Evolutionary conservation across 768 basidiomycete genomes (phyloP), one percentile per base, ranked within the genome.

Genomic region (Agaricus sinodeliciosus): DNA sequence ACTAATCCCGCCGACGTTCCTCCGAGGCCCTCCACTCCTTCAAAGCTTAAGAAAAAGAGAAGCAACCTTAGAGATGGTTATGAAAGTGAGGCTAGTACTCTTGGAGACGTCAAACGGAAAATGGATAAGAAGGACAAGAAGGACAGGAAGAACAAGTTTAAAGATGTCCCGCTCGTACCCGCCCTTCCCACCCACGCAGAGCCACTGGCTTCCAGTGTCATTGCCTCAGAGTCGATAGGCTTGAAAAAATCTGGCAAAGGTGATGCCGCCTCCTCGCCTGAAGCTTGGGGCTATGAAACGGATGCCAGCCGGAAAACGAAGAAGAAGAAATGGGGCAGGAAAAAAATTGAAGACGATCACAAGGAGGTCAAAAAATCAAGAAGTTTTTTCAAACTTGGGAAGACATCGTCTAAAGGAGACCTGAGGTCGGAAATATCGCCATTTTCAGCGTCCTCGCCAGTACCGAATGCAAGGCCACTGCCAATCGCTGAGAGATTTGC

Each of bases 1-100:
- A 44, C 51, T 26, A 41, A 43, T 34, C n/a, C 43, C 27, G 16
- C 26, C 19, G 26, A 19, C 3, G 37, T 27, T 9, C 63, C 62
- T 0, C 40, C 60, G 18, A 57, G 61, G 15, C 66, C 69, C 26
- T 48, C 65, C 18, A 65, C 67, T 11, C 66, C 65, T 2, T 55
- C 48, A 11, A 79, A 75, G 55, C 58, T 74, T 37, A 73, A 67
- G 61, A 79, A 77, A 63, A 70, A 74, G 54, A 60, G 64, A 41
- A 46, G 51, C 15, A 60, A 39, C 9, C 62, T 57, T 8, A 66
- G 57, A 16, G 77, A 75, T 58, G 79, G 76, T 2, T 74, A 80
- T 58, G 79, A 80, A 43, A 78, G 75, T 55, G 79, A 80, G 54
- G 76, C 72, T 3, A 78, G 73, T 1, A 76, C 79, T 58, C 55